Base-by-base conservation (phyloP, 306 rosid species). In the Coriaria nepalensis region DNA sequence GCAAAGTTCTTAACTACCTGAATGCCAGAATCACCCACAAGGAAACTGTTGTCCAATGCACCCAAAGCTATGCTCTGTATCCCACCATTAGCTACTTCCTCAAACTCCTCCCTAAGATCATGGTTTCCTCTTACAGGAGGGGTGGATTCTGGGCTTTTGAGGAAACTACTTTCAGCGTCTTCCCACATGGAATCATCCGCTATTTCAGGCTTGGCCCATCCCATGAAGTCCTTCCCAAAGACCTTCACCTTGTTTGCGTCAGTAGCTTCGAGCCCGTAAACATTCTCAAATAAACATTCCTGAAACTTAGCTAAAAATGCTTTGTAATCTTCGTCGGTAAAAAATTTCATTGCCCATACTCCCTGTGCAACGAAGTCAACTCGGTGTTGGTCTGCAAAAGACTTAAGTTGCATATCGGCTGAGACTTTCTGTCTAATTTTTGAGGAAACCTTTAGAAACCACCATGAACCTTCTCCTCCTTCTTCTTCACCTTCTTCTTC, bases 111-210 rank as follows among this genome's bases (percentile, higher is more conserved):
- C 56, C 63, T 72, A 72, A 92, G 63, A 49, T 92, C 93, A 35
- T 78, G 87, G 35, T 8, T 73, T 0, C 53, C 50, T 11, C 93
- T 71, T 6, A 64, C 66, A 0, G 79, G 93, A 0, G 93, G 75
- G 2, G 64, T 73, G 2, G 82, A 63, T 6, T 53, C 70, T 0
- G 95, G 94, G 53, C 92, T 90, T 37, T 73, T 90, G 6, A 55
- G 6, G 45, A 85, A 73, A 10, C 61, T 35, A 38, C 79, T 93
- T 9, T 86, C 94, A 0, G 98, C 93, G 39, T 92, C 98, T 40
- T 92, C 94, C 96, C 98, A 92, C 72, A 86, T 73, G 2, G 96
- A 82, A 65, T 92, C 98, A 48, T 92, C 96, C 0, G 96, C 94
- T 4, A 35, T 68, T 49, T 92, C 93, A 0, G 98, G 98, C 15